A percentile compares a stretch with the other conserved stretches of the same genome.
phyloP scores from a whole-genome alignment of 176 grass and related monocot genomes.

The Tuctoria greenei region DNA sequence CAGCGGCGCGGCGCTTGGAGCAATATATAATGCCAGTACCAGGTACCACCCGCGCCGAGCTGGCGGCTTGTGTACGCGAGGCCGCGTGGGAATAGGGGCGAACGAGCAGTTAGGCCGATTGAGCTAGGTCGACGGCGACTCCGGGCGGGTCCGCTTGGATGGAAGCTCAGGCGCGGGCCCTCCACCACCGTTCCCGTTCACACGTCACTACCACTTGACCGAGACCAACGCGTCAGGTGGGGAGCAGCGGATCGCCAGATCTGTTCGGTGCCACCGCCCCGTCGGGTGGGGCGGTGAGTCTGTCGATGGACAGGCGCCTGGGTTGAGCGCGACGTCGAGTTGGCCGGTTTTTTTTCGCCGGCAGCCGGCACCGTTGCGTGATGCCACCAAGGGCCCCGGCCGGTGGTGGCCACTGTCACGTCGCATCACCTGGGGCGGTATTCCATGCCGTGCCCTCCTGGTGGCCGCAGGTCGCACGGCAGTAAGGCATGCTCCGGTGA shows the following conservation, averaged over 20 bases:
- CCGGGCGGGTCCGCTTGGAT: too few relatives aligned
- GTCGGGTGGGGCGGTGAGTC: neutral
- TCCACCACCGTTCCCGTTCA: neutral
- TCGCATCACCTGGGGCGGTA: too few relatives aligned
- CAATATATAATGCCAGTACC: too few relatives aligned
- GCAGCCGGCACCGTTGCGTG: neutral
- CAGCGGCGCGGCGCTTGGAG: too few relatives aligned
- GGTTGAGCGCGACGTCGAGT: neutral
- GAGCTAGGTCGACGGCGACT: neutral
- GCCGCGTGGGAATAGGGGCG: neutral
- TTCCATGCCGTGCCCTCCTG: too few relatives aligned
- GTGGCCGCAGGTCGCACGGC: too few relatives aligned
- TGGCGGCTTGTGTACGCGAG: neutral
- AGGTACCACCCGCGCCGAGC: too few relatives aligned
- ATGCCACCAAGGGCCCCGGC: neutral
- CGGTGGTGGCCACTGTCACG: neutral
- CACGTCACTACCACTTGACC: neutral
- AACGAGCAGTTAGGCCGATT: too few relatives aligned
- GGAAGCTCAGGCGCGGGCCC: too few relatives aligned
- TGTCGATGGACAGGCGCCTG: too few relatives aligned
- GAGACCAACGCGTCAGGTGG: neutral
- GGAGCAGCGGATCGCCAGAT: neutral
- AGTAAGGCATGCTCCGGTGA: too few relatives aligned
- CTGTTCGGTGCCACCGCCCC: neutral
- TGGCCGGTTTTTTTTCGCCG: neutral